phyloP scores from a whole-genome alignment of 768 basidiomycete species.

The Kwoniella sp. region DNA sequence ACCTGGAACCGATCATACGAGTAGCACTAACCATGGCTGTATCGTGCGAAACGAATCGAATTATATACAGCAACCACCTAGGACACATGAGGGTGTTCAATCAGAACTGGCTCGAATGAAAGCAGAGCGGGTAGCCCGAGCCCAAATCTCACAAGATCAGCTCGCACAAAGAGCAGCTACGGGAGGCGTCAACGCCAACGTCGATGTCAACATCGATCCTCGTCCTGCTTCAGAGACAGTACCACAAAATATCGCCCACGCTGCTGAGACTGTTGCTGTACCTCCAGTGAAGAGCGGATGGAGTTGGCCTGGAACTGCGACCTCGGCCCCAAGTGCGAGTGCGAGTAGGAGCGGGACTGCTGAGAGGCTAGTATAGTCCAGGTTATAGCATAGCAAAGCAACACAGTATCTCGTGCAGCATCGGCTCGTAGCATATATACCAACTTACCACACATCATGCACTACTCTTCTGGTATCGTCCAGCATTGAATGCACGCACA shows the following conservation, averaged over 20 bases:
- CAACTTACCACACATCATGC: background rate
- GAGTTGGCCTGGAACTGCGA: background rate
- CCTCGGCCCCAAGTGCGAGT: background rate
- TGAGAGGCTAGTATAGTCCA: background rate
- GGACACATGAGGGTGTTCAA: conserved; percentile 32
- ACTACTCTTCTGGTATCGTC: too few relatives aligned
- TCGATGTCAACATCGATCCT: background rate
- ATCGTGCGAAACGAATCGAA: too few relatives aligned
- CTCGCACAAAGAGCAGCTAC: background rate
- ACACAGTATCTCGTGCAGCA: background rate
- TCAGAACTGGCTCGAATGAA: conserved; percentile 36
- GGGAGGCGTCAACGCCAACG: background rate
- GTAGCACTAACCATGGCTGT: too few relatives aligned
- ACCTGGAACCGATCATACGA: too few relatives aligned
- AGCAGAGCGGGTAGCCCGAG: conserved; percentile 28
- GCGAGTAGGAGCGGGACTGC: background rate
- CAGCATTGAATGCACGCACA: background rate
- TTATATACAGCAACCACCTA: conserved; percentile 37
- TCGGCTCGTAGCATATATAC: background rate
- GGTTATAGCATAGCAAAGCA: too few relatives aligned
- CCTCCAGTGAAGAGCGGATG: background rate
- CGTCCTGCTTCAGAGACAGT: background rate
- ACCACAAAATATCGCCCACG: too few relatives aligned
- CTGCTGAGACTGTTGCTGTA: background rate
- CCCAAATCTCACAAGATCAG: background rate